Evolutionary conservation across 2,329 filamentous ascomycete species (phyloP).

Genomic region (Fusarium circinatum): DNA sequence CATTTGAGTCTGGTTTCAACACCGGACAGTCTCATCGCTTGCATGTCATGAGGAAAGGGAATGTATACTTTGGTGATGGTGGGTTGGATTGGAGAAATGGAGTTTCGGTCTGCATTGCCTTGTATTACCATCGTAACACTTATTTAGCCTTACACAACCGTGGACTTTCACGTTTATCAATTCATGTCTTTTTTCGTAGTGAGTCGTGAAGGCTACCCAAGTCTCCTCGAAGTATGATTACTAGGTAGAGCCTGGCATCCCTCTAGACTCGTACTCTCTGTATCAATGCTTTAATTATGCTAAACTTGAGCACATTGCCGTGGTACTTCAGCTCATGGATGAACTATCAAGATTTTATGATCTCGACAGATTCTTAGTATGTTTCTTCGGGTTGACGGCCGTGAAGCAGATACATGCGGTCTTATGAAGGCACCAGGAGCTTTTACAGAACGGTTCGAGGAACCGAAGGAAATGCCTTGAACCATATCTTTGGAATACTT

Average conservation of each 20-base stretch:
- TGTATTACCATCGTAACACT: slow-evolving; percentile 32
- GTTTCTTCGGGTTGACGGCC: background rate
- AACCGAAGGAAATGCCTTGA: background rate
- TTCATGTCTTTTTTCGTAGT: background rate
- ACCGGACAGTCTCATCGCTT: slow-evolving; percentile 23
- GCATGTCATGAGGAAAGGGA: slow-evolving; percentile 35
- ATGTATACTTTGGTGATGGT: slow-evolving; percentile 27
- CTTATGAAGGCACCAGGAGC: background rate
- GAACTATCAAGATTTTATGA: background rate
- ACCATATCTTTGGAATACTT: background rate
- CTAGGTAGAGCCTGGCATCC: background rate
- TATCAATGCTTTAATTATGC: background rate
- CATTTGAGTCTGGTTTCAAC: slow-evolving; percentile 18
- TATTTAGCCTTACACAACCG: slow-evolving; percentile 14
- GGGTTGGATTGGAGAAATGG: slow-evolving; percentile 27
- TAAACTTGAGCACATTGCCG: background rate
- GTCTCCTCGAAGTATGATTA: background rate
- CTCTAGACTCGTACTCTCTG: background rate
- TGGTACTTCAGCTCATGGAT: background rate
- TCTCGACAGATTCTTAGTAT: background rate
- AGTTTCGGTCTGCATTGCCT: slow-evolving; percentile 30
- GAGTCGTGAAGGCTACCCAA: background rate
- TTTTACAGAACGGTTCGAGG: background rate
- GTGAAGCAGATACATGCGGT: background rate
- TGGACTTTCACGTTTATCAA: slow-evolving; percentile 6